Evolutionary conservation across 2,329 filamentous ascomycete genomes (phyloP), one percentile per base, ranked within the genome.

Genomic region (Aspergillus versicolor): DNA sequence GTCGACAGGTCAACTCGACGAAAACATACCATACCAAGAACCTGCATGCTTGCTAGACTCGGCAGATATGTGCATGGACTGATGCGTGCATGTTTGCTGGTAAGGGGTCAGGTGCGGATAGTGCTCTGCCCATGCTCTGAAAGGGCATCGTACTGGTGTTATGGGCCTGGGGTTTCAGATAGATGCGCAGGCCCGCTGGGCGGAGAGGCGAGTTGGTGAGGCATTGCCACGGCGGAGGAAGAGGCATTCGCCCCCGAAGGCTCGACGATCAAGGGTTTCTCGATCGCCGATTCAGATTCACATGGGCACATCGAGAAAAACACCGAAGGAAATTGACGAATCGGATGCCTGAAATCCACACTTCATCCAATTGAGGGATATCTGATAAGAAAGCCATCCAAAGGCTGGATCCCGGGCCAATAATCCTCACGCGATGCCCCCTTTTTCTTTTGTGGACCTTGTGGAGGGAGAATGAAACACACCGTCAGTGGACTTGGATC

Each of bases 401-500:
- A 46, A 21, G 24, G 27, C 34, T 24, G 13, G 24, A 21, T 34
- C 30, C 8, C 41, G 13, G 5, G 9, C 41, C 42, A 48, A 54
- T 54, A 11, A 46, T 22, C 19, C 3, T 19, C 43, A 17, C 5
- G 13, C 15, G 24, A 37, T 8, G 13, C 4, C 48, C 38, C 48
- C 15, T 38, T 52, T 32, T 3, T 41, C 51, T 49, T 37, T 53
- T 52, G 44, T 48, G 55, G 55, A 40, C 38, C 55, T 21, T 32
- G 49, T 57, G 55, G 55, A 42, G 43, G n/a, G 17, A 30, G 34
- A 15, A 15, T 49, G 37, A 53, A 57, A 49, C 49, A 50, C 37
- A 43, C 44, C 44, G 44, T 43, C 49, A n/a, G 55, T 53, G 44
- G 27, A 46, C 52, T 52, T 42, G 42, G 17, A 42, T 19, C 38